Base-by-base conservation (phyloP, 2,329 filamentous ascomycete genomes). In the Botrytis squamosa region DNA sequence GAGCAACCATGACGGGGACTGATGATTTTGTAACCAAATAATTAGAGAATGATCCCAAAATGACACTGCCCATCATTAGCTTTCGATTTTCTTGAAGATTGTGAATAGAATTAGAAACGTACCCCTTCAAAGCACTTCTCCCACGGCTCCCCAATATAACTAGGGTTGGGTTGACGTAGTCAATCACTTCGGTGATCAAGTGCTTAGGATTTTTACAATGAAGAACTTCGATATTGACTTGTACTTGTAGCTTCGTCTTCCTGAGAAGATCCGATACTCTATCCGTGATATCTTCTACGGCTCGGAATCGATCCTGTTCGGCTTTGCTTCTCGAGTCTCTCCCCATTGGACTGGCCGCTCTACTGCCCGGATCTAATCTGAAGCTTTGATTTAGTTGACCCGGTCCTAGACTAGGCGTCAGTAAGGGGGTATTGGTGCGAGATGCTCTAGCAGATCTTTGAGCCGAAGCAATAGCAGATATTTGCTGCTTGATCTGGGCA, bases 121-220 rank as follows among this genome's bases (percentile, higher is more conserved):
- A 95, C 93, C 94, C 95, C 83, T 98, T 98, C 72, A 99, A 86
- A 62, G 94, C 94, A 82, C 94, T 97, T 76, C 95, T 90, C 44
- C 96, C 96, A 78, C 96, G 88, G 75, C 94, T 97, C 68, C 96
- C 96, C 74, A 98, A 89, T 77, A 99, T 94, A 33, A 98, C 95
- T 74, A 99, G 85, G 1, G 95, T 98, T 7, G 96, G 96, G 77
- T 92, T 93, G 70, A 98, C 88, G 76, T 93, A 89, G 82, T 99
- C 96, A 82, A 99, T 98, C 84, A 98, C 94, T 85, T 98, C 96
- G 0, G 94, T 97, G 76, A 99, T 94, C 85, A 98, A 88, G 82
- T 98, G 95, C 82, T 96, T 95, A 6, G 96, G 94, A 80, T 93
- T 98, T 86, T 98, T 98, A 90, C 96, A 98, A 83, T 98, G 96